Percentiles rank a stretch among this genome's conserved stretches.
These are phyloP conservation scores for Laguncularia racemosa DNA, from an alignment of 345 rosid genomes.

Conservation along the genomic window DNA sequence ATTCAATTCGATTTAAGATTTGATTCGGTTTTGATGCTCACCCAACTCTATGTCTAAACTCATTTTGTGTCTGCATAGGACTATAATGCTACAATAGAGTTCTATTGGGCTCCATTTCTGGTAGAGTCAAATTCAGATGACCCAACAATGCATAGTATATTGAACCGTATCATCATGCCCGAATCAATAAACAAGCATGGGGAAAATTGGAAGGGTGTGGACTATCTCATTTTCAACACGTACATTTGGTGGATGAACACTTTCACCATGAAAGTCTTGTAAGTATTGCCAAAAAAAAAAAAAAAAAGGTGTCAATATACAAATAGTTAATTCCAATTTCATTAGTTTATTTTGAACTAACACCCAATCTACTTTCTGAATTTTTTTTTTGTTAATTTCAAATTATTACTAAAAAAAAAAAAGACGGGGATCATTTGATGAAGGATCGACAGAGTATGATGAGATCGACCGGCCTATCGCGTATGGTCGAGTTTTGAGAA, in stretches of 20 bases:
- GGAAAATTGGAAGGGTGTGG: constrained; percentile 65
- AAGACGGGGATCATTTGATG: constrained; percentile 52
- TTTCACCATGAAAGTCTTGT: constrained; percentile 61
- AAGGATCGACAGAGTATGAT: constrained; percentile 42
- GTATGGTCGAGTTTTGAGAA: constrained; percentile 44
- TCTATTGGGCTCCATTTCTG: constrained; percentile 96
- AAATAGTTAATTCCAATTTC: no score
- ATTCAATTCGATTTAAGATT: no score
- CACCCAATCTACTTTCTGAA: no score
- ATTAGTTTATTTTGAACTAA: no score
- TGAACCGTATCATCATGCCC: constrained; percentile 73
- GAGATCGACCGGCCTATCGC: constrained; percentile 36
- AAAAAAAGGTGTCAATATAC: not conserved
- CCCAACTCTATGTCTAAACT: no score
- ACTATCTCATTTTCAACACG: constrained; percentile 77
- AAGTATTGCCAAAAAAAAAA: constrained; percentile 6
- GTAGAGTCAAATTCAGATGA: constrained; percentile 90
- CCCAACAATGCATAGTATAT: constrained; percentile 59
- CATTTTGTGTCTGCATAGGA: constrained; percentile 26
- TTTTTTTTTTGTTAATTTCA: not conserved
- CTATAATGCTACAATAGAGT: constrained; percentile 88
- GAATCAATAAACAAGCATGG: constrained; percentile 83
- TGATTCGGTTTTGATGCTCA: no score
- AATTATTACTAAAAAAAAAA: not conserved
- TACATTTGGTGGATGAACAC: constrained; percentile 99